Conservation (phyloP, 2,329 filamentous ascomycete species). For the Pseudogymnoascus sp. region DNA sequence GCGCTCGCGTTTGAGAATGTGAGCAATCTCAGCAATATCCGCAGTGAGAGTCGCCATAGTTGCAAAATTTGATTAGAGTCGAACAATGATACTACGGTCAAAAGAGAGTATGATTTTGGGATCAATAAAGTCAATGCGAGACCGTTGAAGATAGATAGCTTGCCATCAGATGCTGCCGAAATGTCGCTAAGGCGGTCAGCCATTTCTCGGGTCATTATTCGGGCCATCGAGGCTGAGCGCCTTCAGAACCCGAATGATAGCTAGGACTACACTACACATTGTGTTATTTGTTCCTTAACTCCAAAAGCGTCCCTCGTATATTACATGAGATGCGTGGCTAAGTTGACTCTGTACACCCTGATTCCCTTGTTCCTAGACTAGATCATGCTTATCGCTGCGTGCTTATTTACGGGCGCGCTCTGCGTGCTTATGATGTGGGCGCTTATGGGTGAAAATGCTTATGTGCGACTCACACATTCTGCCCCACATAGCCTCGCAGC, state of each 20-base stretch:
- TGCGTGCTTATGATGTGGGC: background rate
- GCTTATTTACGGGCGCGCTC: background rate
- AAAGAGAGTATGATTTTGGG: background rate
- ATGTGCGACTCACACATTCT: background rate
- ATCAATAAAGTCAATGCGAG: background rate
- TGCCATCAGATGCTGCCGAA: background rate
- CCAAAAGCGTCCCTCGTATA: background rate
- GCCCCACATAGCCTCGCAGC: background rate
- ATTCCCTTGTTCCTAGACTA: background rate
- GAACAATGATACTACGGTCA: background rate
- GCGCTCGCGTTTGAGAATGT: background rate
- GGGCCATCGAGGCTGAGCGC: background rate
- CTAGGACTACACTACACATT: background rate
- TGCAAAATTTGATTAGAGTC: background rate
- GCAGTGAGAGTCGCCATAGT: background rate
- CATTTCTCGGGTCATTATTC: background rate
- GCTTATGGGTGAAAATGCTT: background rate
- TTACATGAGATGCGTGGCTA: background rate
- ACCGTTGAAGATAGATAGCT: background rate
- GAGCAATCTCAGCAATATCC: background rate
- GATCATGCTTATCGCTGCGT: background rate
- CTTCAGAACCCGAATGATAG: background rate
- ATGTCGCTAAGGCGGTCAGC: background rate
- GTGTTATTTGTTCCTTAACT: background rate
- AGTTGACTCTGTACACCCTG: background rate